Base-by-base conservation (phyloP, 1,139 yeast genomes). In the Debaryomyces subglobosus region DNA sequence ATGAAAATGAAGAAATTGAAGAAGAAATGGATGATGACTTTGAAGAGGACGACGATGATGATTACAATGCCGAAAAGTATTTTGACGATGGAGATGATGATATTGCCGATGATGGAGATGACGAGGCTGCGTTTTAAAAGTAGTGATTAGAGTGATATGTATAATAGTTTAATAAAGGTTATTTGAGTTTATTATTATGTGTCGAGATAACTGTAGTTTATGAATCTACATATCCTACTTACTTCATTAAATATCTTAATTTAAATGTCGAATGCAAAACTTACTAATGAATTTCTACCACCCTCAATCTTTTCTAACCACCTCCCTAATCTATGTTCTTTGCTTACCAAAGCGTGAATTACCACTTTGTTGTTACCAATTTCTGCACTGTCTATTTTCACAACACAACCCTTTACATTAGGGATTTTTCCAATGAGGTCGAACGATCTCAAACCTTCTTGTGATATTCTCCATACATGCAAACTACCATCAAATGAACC, bases 401-500 rank as follows among this genome's bases (percentile, higher is more conserved):
- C 89, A 20, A 90, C 86, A 39, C 88, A 77, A 40, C 97, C 97
- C 49, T 77, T 79, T 46, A 86, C 84, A 33, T 79, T 73, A n/a
- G 74, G 65, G 34, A 89, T 62, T 39, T 76, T 74, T 12, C 86
- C 88, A 20, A 87, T 57, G 18, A 73, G 63, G 40, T 68, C 72
- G 61, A 90, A 88, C 32, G 74, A 70, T 56, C 96, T 78, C 60
- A 85, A 65, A 48, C 82, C 85, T 44, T 79, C 84, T 35, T 60
- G 60, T 47, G 79, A 81, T 32, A 94, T 65, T 60, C 81, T 82
- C 98, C 98, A 94, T 42, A 90, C 76, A 53, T 80, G 82, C 49
- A 92, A 66, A 5, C 72, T 66, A 3, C 98, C 98, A 62, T 82
- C 81, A 84, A 89, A 88, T 2, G 98, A 91, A 0, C 99, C 99